phyloP scores from a whole-genome alignment of 768 basidiomycete genomes.

The Ramaria rubella region DNA sequence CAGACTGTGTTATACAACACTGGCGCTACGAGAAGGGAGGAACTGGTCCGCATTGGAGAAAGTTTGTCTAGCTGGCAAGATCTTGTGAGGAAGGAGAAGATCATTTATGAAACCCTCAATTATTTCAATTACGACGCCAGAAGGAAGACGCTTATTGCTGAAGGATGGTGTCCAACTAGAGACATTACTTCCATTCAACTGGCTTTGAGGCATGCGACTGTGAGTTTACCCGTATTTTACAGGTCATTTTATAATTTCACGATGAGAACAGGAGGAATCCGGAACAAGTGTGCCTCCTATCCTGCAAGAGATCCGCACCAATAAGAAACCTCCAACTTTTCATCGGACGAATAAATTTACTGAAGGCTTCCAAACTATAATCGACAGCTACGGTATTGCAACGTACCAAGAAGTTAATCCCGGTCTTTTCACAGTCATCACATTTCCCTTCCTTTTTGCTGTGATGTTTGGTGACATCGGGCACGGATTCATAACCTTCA shows the following conservation, averaged over 20 bases:
- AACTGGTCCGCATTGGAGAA: slow-evolving; percentile 82
- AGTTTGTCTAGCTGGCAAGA: slow-evolving; percentile 86
- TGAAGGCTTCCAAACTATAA: slow-evolving; percentile 93
- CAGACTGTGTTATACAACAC: slow-evolving; percentile 88
- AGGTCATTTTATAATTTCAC: neutral
- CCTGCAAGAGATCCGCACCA: slow-evolving; percentile 81
- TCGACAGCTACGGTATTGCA: slow-evolving; percentile 95
- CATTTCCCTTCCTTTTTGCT: slow-evolving; percentile 97
- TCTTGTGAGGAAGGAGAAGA: slow-evolving; percentile 90
- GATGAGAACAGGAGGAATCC: slow-evolving; percentile 62
- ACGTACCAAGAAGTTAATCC: slow-evolving; percentile 97
- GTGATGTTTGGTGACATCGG: slow-evolving; percentile 99
- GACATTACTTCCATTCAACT: slow-evolving; percentile 83
- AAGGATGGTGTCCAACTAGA: slow-evolving; percentile 95
- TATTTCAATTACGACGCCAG: slow-evolving; percentile 91
- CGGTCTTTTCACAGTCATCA: slow-evolving; percentile 83
- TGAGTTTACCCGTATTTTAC: slow-evolving; percentile 22
- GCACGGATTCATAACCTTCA: slow-evolving; percentile 79
- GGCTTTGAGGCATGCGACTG: slow-evolving; percentile 84
- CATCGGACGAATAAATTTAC: slow-evolving; percentile 94
- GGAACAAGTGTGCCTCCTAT: slow-evolving; percentile 91
- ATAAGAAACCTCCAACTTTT: slow-evolving; percentile 92
- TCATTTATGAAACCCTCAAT: slow-evolving; percentile 94
- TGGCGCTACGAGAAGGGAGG: slow-evolving; percentile 68
- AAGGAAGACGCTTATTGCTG: slow-evolving; percentile 90